A percentile compares a stretch with the other conserved stretches of the same genome.
Conservation (phyloP, 768 basidiomycete genomes). For the Amylocystis lapponica region DNA sequence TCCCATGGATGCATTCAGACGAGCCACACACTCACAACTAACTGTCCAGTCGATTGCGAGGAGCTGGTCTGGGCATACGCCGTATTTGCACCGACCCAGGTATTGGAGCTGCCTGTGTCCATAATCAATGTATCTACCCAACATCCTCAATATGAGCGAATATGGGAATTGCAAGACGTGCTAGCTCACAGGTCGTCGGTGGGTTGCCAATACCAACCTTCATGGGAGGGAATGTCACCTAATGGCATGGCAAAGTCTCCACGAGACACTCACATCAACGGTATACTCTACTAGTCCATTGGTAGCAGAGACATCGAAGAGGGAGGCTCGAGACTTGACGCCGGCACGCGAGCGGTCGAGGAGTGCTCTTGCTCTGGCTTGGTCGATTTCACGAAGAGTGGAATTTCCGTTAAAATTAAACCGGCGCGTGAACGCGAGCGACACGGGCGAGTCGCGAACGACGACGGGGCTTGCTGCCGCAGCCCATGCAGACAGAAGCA, state of each 20-base stretch:
- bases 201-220: constrained; percentile 45
- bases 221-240: neutral
- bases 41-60: constrained; percentile 28
- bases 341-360: neutral
- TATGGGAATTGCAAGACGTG: too few species aligned
- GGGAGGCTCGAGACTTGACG: neutral
- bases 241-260: too few species aligned
- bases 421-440: constrained; percentile 14
- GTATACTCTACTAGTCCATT: constrained; percentile 23
- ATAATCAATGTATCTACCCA: constrained; percentile 42
- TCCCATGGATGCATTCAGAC: constrained; percentile 8
- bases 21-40: constrained; percentile 22
- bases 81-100: constrained; percentile 49
- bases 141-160: too few species aligned
- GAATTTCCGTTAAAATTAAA: constrained; percentile 16
- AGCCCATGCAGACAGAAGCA: constrained; percentile 1
- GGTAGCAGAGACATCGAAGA: constrained; percentile 8
- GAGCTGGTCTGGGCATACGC: constrained; percentile 39
- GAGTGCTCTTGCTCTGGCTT: constrained; percentile 10
- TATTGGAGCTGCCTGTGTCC: constrained; percentile 50
- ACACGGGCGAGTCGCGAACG: constrained; percentile 13
- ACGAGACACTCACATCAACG: constrained; percentile 9
- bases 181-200: constrained; percentile 31
- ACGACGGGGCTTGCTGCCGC: constrained; percentile 12
- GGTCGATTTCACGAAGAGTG: constrained; percentile 15